phyloP scores from a whole-genome alignment of 139 green algal species.

The Chlorella sp. region DNA sequence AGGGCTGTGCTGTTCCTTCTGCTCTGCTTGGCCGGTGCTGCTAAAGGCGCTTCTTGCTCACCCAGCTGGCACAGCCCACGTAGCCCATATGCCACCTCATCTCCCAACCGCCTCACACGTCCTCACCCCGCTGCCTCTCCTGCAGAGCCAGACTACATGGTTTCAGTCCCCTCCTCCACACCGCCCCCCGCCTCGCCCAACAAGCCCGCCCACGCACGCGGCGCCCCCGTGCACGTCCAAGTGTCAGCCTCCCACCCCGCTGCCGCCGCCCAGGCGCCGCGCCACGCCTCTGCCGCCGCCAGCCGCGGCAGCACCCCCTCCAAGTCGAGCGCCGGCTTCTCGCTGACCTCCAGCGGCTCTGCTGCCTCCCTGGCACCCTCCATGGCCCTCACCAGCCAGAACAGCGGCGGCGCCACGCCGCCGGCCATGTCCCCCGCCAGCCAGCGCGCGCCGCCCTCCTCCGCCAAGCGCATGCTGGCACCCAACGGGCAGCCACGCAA shows the following conservation, averaged over 20 bases:
- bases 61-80: neutral
- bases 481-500: conserved; percentile 91
- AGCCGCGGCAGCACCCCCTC: conserved; percentile 6
- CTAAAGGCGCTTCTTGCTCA: neutral
- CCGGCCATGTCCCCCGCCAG: neutral
- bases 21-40: neutral
- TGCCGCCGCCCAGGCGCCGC: no score
- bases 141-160: conserved; percentile 40
- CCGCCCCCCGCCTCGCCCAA: conserved; percentile 21
- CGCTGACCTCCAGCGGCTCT: neutral
- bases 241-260: neutral
- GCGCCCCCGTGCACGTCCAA: conserved; percentile 37
- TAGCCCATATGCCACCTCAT: neutral
- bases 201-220: conserved; percentile 31
- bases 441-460: conserved; percentile 34
- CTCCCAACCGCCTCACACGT: neutral
- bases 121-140: neutral
- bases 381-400: neutral
- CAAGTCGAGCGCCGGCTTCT: neutral
- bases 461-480: conserved; percentile 72
- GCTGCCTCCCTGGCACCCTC: neutral
- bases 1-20: neutral
- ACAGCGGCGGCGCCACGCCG: conserved; percentile 2
- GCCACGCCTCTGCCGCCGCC: neutral
- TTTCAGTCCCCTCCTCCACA: conserved; percentile 25